These are phyloP conservation scores for Pseudogymnoascus sp. DNA, from an alignment of 2,329 filamentous ascomycete species.

Conservation along the genomic window DNA sequence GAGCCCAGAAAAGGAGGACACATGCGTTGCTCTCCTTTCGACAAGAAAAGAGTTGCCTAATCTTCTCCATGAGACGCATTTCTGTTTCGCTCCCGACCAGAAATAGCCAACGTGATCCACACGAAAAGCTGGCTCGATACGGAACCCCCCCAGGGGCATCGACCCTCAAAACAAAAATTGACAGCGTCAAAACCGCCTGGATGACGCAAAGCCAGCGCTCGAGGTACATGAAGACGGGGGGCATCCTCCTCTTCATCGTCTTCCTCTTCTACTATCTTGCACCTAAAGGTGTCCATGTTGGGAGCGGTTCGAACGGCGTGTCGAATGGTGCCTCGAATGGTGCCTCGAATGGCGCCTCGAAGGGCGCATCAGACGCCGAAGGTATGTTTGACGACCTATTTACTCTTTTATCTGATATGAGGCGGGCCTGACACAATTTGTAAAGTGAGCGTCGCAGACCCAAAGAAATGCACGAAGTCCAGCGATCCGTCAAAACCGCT, in stretches of 20 bases:
- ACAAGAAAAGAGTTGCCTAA: not conserved
- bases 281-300: constrained; percentile 37
- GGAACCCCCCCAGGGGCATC: constrained; percentile 37
- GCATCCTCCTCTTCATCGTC: constrained; percentile 52
- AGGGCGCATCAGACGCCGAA: constrained; percentile 15
- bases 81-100: constrained; percentile 57
- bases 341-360: not conserved
- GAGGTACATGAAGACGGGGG: constrained; percentile 58
- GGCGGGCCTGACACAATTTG: not conserved
- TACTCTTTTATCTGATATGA: not conserved
- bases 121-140: constrained; percentile 60
- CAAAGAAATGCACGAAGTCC: constrained; percentile 72
- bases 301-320: constrained; percentile 13
- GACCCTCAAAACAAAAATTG: constrained; percentile 37
- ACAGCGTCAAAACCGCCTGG: constrained; percentile 49
- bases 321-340: not conserved
- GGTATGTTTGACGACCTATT: constrained; percentile 13
- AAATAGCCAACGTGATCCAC: constrained; percentile 51
- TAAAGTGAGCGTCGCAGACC: constrained; percentile 41
- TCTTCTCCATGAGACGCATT: constrained; percentile 51
- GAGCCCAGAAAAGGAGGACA: constrained; percentile 3
- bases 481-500: constrained; percentile 84
- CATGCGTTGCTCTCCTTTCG: constrained; percentile 2
- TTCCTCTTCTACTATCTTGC: constrained; percentile 58
- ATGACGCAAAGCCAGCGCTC: constrained; percentile 58